A percentile compares a stretch with the other conserved stretches of the same genome.
Evolutionary conservation across 108 stramenopile genomes (phyloP).

Genomic region (Schizochytrium sp.): DNA sequence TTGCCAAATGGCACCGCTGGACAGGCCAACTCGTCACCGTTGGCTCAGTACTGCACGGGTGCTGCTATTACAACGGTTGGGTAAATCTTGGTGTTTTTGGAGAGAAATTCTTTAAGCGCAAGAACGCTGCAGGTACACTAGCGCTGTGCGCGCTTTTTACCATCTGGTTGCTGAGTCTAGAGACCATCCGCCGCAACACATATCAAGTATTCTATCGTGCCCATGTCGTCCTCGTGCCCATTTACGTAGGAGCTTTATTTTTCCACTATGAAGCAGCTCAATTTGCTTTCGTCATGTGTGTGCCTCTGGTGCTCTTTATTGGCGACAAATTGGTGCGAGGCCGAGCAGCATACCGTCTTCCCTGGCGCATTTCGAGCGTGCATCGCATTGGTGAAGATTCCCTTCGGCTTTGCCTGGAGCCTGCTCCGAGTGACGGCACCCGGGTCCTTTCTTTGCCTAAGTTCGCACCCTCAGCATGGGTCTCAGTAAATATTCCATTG

Average conservation of each 20-base stretch:
- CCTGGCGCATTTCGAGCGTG: background rate
- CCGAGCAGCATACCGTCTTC: background rate
- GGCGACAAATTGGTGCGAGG: conserved; percentile 39
- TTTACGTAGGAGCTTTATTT: background rate
- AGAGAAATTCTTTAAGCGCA: conserved; percentile 1
- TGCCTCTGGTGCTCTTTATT: conserved; percentile 8
- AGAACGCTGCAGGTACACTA: conserved; percentile 18
- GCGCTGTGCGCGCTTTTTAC: background rate
- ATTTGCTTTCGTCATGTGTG: background rate
- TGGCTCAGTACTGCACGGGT: background rate
- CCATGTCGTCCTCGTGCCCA: conserved; percentile 38
- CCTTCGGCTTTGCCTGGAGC: conserved; percentile 12
- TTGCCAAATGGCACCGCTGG: conserved; percentile 57
- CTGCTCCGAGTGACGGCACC: background rate
- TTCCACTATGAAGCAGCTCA: conserved; percentile 23
- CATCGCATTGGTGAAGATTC: background rate
- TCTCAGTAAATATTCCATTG: conserved; percentile 1
- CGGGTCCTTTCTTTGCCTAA: too few relatives aligned
- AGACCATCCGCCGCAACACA: background rate
- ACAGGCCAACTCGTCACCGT: conserved; percentile 7
- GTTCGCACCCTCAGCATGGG: background rate
- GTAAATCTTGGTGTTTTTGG: background rate
- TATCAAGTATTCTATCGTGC: background rate
- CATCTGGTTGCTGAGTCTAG: background rate
- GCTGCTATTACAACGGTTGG: background rate